Percentiles rank a stretch among this genome's conserved stretches.
These are phyloP conservation scores for Lactarius deliciosus DNA, from an alignment of 768 basidiomycete species.

Conservation along the genomic window DNA sequence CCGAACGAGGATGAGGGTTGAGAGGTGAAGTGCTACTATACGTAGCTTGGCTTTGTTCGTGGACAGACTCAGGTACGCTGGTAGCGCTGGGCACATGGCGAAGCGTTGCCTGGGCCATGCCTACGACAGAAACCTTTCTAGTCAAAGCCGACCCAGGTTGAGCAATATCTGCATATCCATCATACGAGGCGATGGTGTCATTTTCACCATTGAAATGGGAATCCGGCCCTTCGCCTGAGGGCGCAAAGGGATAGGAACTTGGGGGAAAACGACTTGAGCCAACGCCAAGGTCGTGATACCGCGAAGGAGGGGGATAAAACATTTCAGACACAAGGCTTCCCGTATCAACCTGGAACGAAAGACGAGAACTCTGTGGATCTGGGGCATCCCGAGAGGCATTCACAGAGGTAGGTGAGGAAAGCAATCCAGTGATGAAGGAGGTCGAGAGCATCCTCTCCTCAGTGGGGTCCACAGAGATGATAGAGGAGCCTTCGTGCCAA, in stretches of 20 bases:
- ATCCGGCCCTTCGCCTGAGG: not conserved
- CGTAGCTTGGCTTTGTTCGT: conserved; percentile 12
- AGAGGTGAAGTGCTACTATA: conserved; percentile 20
- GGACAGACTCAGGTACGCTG: conserved; percentile 8
- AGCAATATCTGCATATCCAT: conserved; percentile 2
- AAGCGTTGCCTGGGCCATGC: conserved; percentile 38
- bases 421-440: conserved; percentile 58
- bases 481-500: conserved; percentile 63
- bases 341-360: conserved; percentile 26
- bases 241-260: not conserved
- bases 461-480: conserved; percentile 53
- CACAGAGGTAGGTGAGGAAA: conserved; percentile 34
- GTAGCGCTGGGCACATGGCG: conserved; percentile 29
- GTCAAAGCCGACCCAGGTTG: conserved; percentile 26
- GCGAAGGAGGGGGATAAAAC: conserved; percentile 45
- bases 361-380: conserved; percentile 34
- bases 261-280: conserved; percentile 24
- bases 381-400: conserved; percentile 28
- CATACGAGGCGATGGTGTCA: conserved; percentile 23
- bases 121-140: conserved; percentile 36
- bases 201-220: conserved; percentile 6
- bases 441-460: conserved; percentile 61
- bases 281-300: conserved; percentile 30
- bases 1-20: conserved; percentile 8
- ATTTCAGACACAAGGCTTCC: conserved; percentile 48